Conservation (phyloP, 495 filamentous ascomycete species). For the Penicillium daleae region DNA sequence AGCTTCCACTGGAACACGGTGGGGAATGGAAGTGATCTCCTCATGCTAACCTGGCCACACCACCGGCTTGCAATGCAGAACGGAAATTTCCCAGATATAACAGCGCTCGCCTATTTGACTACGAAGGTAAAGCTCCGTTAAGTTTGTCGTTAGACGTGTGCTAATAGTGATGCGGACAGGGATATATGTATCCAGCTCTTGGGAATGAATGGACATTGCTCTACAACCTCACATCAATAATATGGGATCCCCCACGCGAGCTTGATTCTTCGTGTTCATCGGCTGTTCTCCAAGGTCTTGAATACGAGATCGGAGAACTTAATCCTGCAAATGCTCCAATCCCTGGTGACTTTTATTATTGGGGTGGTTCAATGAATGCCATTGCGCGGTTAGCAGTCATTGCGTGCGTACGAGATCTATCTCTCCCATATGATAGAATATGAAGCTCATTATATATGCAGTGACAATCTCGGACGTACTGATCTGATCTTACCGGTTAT, state of each 20-base stretch:
- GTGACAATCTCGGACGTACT: neutral
- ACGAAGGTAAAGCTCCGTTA: neutral
- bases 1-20: neutral
- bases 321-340: neutral
- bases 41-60: neutral
- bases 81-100: neutral
- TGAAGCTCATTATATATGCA: neutral
- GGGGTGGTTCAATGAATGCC: neutral
- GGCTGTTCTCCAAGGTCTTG: neutral
- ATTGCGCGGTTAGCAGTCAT: neutral
- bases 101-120: neutral
- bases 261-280: slow-evolving; percentile 1
- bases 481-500: neutral
- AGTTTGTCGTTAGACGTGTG: neutral
- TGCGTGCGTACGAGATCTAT: neutral
- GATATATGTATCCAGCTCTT: slow-evolving; percentile 1
- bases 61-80: slow-evolving; percentile 1
- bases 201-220: neutral
- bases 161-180: neutral
- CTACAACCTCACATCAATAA: slow-evolving; percentile 1
- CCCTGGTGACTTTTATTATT: neutral
- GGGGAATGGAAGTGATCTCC: neutral
- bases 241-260: neutral
- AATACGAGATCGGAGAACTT: neutral
- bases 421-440: neutral